Base-by-base conservation (phyloP, 78 protist species). In the Dictyostelium purpureum region DNA sequence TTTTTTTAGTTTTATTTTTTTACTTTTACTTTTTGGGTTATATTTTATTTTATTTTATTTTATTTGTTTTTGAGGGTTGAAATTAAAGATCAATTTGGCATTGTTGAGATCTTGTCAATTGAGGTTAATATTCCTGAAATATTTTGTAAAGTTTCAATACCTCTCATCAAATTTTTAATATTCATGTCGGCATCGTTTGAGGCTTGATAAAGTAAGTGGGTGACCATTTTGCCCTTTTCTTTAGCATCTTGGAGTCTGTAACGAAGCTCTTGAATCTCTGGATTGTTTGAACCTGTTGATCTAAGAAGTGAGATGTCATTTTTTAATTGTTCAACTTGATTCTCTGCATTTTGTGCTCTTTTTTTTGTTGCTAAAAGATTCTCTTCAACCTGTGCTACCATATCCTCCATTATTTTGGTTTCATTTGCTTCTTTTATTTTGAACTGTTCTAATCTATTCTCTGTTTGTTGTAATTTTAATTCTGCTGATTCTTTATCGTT, bases 61-160 rank as follows among this genome's bases (percentile, higher is more conserved):
- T n/a, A n/a, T n/a, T n/a, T n/a, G n/a, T n/a, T n/a, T n/a, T n/a
- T n/a, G n/a, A n/a, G n/a, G n/a, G n/a, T n/a, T n/a, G n/a, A n/a
- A n/a, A n/a, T n/a, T n/a, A n/a, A n/a, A n/a, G n/a, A n/a, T n/a
- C n/a, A n/a, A n/a, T n/a, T n/a, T n/a, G n/a, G n/a, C n/a, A 67
- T 21, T 10, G 59, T 74, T 51, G 91, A 85, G 19, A 85, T 45
- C 33, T 73, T 70, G 28, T 85, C 91, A 11, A 85, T 70, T 43
- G 79, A 73, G 33, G 45, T 57, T 19, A 85, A 56, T 4, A 57
- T n/a, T 1, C 45, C 65, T 6, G 91, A 73, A 10, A 85, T 59
- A 31, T 85, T 85, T 59, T 85, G 91, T 35, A 85, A 31, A 28
- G 91, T 85, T 59, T 85, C 82, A 6, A 85, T 66, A 43, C 91